A percentile compares a stretch with the other conserved stretches of the same genome.
Conservation (phyloP, 106 monocot species). For the Dendrobium chrysotoxum region DNA sequence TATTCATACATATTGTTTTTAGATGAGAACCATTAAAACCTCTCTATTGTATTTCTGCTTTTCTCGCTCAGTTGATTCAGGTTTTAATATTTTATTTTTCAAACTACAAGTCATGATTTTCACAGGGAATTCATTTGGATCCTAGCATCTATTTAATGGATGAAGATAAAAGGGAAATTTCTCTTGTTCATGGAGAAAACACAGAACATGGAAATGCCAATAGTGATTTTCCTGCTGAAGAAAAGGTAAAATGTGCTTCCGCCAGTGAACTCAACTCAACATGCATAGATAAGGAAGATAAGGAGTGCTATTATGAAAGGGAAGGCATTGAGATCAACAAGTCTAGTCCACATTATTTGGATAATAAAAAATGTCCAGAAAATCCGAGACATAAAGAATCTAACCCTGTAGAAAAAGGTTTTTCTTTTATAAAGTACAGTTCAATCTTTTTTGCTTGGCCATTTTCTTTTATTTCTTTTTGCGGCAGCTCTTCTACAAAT, state of each 20-base stretch:
- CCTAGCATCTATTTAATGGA: conserved; percentile 99
- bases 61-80: neutral
- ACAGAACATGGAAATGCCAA: conserved; percentile 9
- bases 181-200: conserved; percentile 18
- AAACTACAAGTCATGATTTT: conserved; percentile 12
- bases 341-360: conserved; percentile 17
- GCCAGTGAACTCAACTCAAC: conserved; percentile 12
- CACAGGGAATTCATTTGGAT: conserved; percentile 96
- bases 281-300: conserved; percentile 15
- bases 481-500: neutral
- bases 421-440: neutral
- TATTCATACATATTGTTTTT: neutral
- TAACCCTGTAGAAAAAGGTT: conserved; percentile 10
- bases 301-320: conserved; percentile 11
- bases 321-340: conserved; percentile 15
- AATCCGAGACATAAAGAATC: neutral
- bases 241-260: conserved; percentile 15
- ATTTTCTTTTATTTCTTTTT: neutral
- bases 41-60: neutral
- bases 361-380: conserved; percentile 16
- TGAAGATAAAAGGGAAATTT: conserved; percentile 58
- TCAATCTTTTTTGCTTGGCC: neutral
- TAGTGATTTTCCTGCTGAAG: conserved; percentile 11
- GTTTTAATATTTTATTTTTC: neutral
- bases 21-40: neutral